Evolutionary conservation across 2,329 filamentous ascomycete genomes (phyloP).

Genomic region (Curvularia sp.): DNA sequence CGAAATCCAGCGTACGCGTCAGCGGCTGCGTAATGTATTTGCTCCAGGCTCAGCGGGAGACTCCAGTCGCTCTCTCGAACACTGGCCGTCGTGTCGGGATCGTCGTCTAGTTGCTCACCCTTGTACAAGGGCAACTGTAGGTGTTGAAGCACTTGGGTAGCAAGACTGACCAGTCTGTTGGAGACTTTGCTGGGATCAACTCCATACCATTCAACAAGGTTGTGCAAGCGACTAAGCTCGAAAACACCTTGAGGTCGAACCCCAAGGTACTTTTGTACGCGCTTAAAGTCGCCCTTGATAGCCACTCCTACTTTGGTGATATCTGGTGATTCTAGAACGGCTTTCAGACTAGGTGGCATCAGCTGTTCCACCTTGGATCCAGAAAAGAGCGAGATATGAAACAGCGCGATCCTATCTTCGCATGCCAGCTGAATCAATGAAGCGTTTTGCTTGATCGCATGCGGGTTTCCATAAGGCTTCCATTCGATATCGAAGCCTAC

Average conservation of each 20-base stretch:
- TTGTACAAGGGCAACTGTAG: conserved; percentile 81
- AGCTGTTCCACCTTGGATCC: conserved; percentile 60
- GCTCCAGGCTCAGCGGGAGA: conserved; percentile 64
- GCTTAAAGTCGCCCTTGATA: conserved; percentile 69
- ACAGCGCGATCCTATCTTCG: conserved; percentile 77
- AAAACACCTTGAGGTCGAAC: conserved; percentile 73
- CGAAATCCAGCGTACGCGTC: conserved; percentile 86
- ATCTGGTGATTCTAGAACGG: conserved; percentile 73
- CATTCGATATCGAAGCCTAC: conserved; percentile 94
- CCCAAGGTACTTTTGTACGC: conserved; percentile 66
- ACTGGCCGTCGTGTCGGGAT: conserved; percentile 22
- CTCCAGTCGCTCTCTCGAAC: conserved; percentile 82
- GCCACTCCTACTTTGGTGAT: conserved; percentile 80
- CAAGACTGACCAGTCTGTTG: conserved; percentile 68
- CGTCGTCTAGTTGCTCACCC: conserved; percentile 59
- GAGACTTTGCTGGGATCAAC: conserved; percentile 66
- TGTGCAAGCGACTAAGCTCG: conserved; percentile 85
- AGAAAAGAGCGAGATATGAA: conserved; percentile 70
- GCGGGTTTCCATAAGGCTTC: conserved; percentile 57
- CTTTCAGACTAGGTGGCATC: conserved; percentile 71
- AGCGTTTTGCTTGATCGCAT: conserved; percentile 77
- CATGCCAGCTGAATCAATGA: conserved; percentile 85
- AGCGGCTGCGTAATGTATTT: conserved; percentile 76
- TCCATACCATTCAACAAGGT: conserved; percentile 63
- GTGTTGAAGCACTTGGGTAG: conserved; percentile 73